phyloP scores from a whole-genome alignment of 495 filamentous ascomycete genomes.

The Talaromyces liani region DNA sequence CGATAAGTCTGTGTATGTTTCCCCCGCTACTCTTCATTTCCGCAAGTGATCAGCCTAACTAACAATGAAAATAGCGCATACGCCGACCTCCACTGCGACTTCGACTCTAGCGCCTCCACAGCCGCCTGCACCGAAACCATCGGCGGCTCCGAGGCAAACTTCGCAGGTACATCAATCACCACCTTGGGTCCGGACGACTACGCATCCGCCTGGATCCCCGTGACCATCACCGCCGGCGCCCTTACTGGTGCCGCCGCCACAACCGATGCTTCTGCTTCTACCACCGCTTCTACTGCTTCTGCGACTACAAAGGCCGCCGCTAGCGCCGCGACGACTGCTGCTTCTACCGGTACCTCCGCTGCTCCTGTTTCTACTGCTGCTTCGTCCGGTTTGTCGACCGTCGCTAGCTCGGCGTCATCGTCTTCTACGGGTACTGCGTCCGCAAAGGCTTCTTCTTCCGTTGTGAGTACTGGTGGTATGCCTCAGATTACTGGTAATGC shows the following conservation, averaged over 20 bases:
- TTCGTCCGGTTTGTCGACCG: not conserved
- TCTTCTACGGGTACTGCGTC: not conserved
- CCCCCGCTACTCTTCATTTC: not conserved
- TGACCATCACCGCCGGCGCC: conserved; percentile 27
- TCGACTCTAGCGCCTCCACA: conserved; percentile 25
- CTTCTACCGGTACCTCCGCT: not conserved
- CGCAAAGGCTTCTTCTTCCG: conserved; percentile 2
- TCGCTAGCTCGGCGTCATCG: not conserved
- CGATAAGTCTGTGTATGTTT: conserved; percentile 12
- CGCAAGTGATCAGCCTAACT: not conserved
- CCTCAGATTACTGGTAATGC: conserved; percentile 11
- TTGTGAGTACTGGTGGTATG: conserved; percentile 15
- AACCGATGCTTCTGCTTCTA: not conserved
- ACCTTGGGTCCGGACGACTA: conserved; percentile 13
- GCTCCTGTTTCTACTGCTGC: not conserved
- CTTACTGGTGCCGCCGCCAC: conserved; percentile 9
- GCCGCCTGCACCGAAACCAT: conserved; percentile 26
- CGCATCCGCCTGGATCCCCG: conserved; percentile 15
- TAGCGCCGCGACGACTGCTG: not conserved
- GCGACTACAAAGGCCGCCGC: conserved; percentile 6
- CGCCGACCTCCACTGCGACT: conserved; percentile 18
- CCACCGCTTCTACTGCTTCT: conserved; percentile 5
- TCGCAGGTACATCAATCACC: conserved; percentile 15
- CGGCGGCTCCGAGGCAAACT: conserved; percentile 20
- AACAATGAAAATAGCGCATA: conserved; percentile 15